Percentiles rank a stretch among this genome's conserved stretches.
Evolutionary conservation across 257 asterid species (phyloP).

Genomic region (Salvia rosmarinus): DNA sequence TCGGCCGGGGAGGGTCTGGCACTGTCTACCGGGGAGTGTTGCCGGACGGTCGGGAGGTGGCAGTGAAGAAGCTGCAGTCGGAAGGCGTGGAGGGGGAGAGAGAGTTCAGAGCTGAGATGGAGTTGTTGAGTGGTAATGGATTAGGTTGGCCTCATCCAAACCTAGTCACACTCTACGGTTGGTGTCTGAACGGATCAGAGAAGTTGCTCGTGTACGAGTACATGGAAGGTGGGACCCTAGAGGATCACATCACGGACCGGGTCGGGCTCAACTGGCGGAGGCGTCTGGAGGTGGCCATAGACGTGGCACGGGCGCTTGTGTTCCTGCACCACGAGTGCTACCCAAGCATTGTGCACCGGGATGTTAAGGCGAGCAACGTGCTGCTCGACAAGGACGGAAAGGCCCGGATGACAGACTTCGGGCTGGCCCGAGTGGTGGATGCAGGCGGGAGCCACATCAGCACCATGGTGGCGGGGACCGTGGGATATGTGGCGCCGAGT

Average conservation of each 20-base stretch:
- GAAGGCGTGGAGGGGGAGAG: conserved; percentile 89
- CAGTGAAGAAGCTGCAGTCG: conserved; percentile 76
- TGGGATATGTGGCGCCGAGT: conserved; percentile 95
- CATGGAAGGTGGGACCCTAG: conserved; percentile 94
- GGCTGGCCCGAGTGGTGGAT: conserved; percentile 81
- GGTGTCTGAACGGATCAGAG: conserved; percentile 86
- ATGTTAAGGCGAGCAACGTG: conserved; percentile 91
- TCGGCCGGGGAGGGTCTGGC: conserved; percentile 91
- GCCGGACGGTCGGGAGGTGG: conserved; percentile 83
- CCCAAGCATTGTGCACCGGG: conserved; percentile 88
- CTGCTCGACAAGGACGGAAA: conserved; percentile 76
- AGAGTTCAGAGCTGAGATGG: conserved; percentile 94
- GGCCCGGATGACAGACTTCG: conserved; percentile 90
- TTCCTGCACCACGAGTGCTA: conserved; percentile 87
- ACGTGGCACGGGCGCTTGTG: conserved; percentile 77
- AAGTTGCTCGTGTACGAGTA: conserved; percentile 84
- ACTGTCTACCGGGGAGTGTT: conserved; percentile 79
- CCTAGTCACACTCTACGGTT: conserved; percentile 80
- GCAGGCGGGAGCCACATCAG: conserved; percentile 80
- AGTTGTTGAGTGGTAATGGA: conserved; percentile 70
- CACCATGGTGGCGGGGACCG: conserved; percentile 95
- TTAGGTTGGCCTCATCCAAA: conserved; percentile 97
- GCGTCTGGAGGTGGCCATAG: conserved; percentile 69
- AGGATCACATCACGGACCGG: conserved; percentile 61
- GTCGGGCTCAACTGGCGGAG: conserved; percentile 54